phyloP scores from a whole-genome alignment of 169 alveolate species.

The Babesia bovis region DNA sequence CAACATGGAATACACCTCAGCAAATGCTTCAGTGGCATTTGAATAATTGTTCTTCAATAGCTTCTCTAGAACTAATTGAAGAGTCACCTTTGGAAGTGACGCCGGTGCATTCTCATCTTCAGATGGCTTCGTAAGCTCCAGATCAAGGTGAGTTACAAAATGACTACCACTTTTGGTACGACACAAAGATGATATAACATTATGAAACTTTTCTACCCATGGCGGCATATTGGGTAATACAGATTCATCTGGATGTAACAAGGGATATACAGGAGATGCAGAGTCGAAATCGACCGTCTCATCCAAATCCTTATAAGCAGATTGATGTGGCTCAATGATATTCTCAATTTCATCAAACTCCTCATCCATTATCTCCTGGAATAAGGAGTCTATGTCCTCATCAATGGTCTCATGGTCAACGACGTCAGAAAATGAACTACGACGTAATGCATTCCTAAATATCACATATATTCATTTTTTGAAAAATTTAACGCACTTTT shows the following conservation, averaged over 20 bases:
- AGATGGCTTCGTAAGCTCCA: background rate
- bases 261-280: constrained; percentile 18
- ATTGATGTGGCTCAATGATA: constrained; percentile 17
- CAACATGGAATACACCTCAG: constrained; percentile 34
- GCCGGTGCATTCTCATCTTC: background rate
- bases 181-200: constrained; percentile 36
- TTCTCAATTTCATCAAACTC: constrained; percentile 19
- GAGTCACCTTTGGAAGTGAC: background rate
- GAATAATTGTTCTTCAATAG: constrained; percentile 36
- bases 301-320: background rate
- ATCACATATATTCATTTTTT: background rate
- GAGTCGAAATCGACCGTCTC: constrained; percentile 57
- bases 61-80: constrained; percentile 47
- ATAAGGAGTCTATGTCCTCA: constrained; percentile 36
- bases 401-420: constrained; percentile 31
- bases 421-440: constrained; percentile 2
- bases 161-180: constrained; percentile 23
- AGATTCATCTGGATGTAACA: constrained; percentile 37
- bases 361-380: constrained; percentile 40
- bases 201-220: constrained; percentile 47
- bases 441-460: constrained; percentile 7
- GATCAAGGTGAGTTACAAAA: constrained; percentile 9
- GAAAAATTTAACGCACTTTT: constrained; percentile 1
- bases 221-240: constrained; percentile 28
- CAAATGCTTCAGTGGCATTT: constrained; percentile 53